Conservation (phyloP, 495 filamentous ascomycete species). For the Cercophora scortea region DNA sequence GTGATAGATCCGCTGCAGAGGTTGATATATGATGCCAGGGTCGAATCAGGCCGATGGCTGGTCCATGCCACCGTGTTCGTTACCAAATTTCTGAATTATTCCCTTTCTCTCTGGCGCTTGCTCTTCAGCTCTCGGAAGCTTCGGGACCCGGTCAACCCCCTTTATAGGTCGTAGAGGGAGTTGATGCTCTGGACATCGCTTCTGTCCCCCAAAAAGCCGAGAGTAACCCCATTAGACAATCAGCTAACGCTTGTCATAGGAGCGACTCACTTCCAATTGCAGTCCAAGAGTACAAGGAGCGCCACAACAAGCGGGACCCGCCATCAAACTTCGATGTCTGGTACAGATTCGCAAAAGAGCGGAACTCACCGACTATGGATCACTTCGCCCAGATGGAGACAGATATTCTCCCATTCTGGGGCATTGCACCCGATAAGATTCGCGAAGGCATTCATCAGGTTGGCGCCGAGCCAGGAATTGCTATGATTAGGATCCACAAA, state of each 20-base stretch:
- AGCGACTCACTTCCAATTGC: conserved; percentile 46
- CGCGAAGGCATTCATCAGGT: conserved; percentile 31
- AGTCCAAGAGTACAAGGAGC: conserved; percentile 49
- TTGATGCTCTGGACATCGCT: too few relatives aligned
- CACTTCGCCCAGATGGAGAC: conserved; percentile 66
- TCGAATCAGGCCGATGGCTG: conserved; percentile 37
- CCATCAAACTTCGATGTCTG: conserved; percentile 63
- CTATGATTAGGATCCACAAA: conserved; percentile 36
- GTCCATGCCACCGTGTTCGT: conserved; percentile 29
- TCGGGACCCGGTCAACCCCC: too few relatives aligned
- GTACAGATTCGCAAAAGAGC: conserved; percentile 61
- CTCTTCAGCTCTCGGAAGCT: too few relatives aligned
- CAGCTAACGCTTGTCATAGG: too few relatives aligned
- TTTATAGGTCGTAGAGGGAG: too few relatives aligned
- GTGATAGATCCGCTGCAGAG: conserved; percentile 37
- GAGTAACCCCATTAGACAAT: too few relatives aligned
- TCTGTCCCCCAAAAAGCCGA: too few relatives aligned
- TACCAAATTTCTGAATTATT: too few relatives aligned
- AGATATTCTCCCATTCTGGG: conserved; percentile 69
- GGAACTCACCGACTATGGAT: conserved; percentile 61
- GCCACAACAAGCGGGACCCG: conserved; percentile 48
- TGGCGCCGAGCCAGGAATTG: conserved; percentile 29
- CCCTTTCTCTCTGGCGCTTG: too few relatives aligned
- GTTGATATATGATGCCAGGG: conserved; percentile 43
- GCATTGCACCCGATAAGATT: conserved; percentile 52